These are phyloP conservation scores for Solanum raphanifolium DNA, from an alignment of 257 asterid species.

Conservation along the genomic window DNA sequence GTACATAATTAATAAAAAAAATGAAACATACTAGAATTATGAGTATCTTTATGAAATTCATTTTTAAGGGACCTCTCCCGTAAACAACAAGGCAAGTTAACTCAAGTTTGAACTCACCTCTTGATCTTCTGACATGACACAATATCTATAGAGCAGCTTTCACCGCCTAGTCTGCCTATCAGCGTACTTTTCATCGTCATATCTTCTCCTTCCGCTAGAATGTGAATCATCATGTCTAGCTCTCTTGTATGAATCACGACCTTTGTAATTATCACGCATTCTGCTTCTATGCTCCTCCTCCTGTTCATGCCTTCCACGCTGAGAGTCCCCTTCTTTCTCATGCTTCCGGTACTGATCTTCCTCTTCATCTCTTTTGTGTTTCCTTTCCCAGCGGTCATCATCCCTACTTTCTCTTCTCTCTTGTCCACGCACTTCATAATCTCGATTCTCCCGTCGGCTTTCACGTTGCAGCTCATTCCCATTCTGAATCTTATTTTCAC, in stretches of 20 bases:
- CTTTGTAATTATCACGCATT: constrained; percentile 38
- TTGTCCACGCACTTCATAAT: constrained; percentile 23
- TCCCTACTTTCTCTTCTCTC: constrained; percentile 34
- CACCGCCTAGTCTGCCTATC: constrained; percentile 39
- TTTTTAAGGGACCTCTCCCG: background rate
- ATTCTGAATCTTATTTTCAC: background rate
- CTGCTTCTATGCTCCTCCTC: constrained; percentile 28
- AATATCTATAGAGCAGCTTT: background rate
- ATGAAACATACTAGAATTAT: too few species aligned
- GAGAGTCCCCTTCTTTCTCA: constrained; percentile 31
- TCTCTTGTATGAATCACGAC: constrained; percentile 36
- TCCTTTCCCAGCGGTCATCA: constrained; percentile 30
- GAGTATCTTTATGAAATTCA: background rate
- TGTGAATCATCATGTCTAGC: constrained; percentile 41
- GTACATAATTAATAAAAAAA: too few species aligned
- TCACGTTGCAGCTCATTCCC: constrained; percentile 18
- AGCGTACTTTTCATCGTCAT: constrained; percentile 41
- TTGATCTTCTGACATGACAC: background rate
- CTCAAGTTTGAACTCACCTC: background rate
- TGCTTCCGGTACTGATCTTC: constrained; percentile 21
- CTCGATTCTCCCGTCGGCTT: constrained; percentile 20
- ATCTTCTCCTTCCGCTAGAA: constrained; percentile 36
- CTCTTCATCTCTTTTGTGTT: constrained; percentile 44
- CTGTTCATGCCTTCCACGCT: constrained; percentile 6
- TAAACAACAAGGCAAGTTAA: background rate